Base-by-base conservation (phyloP, 495 filamentous ascomycete species). In the Geopyxis carbonaria region DNA sequence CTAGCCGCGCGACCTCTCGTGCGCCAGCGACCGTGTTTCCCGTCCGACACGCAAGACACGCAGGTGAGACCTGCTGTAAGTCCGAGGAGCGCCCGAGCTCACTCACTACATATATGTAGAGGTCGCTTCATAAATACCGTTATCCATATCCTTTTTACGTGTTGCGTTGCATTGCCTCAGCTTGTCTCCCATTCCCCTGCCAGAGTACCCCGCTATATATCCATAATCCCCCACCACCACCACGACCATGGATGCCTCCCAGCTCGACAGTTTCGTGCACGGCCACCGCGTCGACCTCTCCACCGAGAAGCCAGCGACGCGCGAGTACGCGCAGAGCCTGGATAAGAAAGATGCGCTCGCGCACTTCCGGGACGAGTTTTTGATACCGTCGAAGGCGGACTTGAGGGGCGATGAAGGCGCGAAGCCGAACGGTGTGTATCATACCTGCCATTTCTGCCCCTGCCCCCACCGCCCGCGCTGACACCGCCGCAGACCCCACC, bases 341-440 rank as follows among this genome's bases (percentile, higher is more conserved):
- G 87, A 94, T 59, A 59, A 57, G 8, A 61, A 70, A 48, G 87
- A 94, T 58, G 55, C 64, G 18, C 67, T 97, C 34, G 59, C 61
- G 20, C 60, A 68, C 22, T 69, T 86, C 23, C 73, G 81, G 20
- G 55, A 68, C 14, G 78, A 93, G 52, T 97, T 94, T 55, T 66
- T 79, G 29, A 80, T 93, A 44, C 89, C 89, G 10, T 77, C 80
- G 14, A 81, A 75, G 57, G 66, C 65, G 14, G 78, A 89, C 49
- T 60, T 93, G 42, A 75, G 74, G 51, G 25, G 13, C 11, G 1
- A 45, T 42, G 14, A 16, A 44, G 7, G 5, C 6, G 21, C 27
- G 18, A 31, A 45, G 41, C 52, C 30, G 33, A 43, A 48, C 15
- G 45, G 51, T 53, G 36, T 5, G n/a, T n/a, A n/a, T n/a, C n/a